Conservation (phyloP, 805 yeast genomes). For the Kuraishia hungarica region DNA sequence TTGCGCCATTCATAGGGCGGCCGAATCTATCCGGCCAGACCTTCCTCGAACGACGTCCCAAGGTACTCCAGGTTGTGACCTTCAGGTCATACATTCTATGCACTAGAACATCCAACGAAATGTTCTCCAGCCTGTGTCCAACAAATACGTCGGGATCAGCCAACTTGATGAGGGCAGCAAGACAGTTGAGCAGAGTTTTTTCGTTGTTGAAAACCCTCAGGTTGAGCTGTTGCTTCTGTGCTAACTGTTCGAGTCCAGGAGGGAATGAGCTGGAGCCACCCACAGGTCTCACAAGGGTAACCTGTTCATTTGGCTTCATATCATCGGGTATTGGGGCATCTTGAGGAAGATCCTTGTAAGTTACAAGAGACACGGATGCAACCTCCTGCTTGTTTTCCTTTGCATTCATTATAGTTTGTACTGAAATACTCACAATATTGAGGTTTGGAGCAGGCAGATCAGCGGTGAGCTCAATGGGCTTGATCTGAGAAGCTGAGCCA, state of each 20-base stretch:
- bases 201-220: constrained; percentile 65
- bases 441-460: constrained; percentile 53
- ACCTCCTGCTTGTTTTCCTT: constrained; percentile 76
- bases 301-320: constrained; percentile 46
- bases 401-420: constrained; percentile 75
- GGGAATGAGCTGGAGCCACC: constrained; percentile 59
- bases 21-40: constrained; percentile 74
- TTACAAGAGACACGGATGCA: constrained; percentile 71
- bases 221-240: constrained; percentile 42
- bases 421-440: constrained; percentile 64
- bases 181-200: constrained; percentile 60
- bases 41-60: constrained; percentile 77
- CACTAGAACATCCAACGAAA: constrained; percentile 69
- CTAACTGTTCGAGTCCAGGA: constrained; percentile 59
- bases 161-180: constrained; percentile 59
- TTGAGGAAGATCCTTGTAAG: constrained; percentile 60
- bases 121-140: constrained; percentile 80
- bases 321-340: constrained; percentile 67
- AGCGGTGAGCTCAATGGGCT: constrained; percentile 28
- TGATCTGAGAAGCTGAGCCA: constrained; percentile 34
- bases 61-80: constrained; percentile 67
- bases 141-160: constrained; percentile 88
- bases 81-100: constrained; percentile 73
- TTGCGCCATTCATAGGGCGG: constrained; percentile 25
- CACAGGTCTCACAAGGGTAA: constrained; percentile 77